These are phyloP conservation scores for Fusarium marasasianum DNA, from an alignment of 2,329 filamentous ascomycete species.

Conservation along the genomic window DNA sequence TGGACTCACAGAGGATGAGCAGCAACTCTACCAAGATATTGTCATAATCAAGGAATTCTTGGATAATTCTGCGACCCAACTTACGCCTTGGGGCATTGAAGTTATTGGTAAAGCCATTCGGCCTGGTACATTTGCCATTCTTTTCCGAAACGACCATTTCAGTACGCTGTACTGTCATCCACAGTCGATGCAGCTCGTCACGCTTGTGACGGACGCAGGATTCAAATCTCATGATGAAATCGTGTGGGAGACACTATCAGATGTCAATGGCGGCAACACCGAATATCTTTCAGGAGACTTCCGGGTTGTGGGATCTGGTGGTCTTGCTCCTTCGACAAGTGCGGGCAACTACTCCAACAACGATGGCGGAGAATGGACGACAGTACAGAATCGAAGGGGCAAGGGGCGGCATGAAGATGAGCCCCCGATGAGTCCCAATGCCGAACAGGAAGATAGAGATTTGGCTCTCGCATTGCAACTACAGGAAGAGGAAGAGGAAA, in stretches of 20 bases:
- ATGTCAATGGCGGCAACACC: slow-evolving; percentile 83
- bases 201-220: slow-evolving; percentile 91
- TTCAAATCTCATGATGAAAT: slow-evolving; percentile 89
- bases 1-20: slow-evolving; percentile 76
- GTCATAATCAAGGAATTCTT: slow-evolving; percentile 85
- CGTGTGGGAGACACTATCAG: slow-evolving; percentile 93
- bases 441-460: slow-evolving; percentile 83
- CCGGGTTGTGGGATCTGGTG: slow-evolving; percentile 73
- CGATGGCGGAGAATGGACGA: slow-evolving; percentile 61
- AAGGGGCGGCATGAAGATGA: slow-evolving; percentile 42
- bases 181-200: slow-evolving; percentile 76
- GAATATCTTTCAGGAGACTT: slow-evolving; percentile 94
- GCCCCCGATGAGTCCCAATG: slow-evolving; percentile 51
- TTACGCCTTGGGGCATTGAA: slow-evolving; percentile 83
- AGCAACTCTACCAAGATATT: slow-evolving; percentile 84
- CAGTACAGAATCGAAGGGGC: slow-evolving; percentile 54
- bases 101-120: slow-evolving; percentile 75
- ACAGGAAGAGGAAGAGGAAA: slow-evolving; percentile 92
- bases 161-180: slow-evolving; percentile 93
- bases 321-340: slow-evolving; percentile 30
- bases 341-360: slow-evolving; percentile 28
- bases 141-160: slow-evolving; percentile 98
- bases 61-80: slow-evolving; percentile 81
- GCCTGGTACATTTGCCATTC: slow-evolving; percentile 84
- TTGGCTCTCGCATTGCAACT: slow-evolving; percentile 89